Evolutionary conservation across 495 filamentous ascomycete genomes (phyloP), one percentile per base, ranked within the genome.

Genomic region (Achaetomiella virescens): DNA sequence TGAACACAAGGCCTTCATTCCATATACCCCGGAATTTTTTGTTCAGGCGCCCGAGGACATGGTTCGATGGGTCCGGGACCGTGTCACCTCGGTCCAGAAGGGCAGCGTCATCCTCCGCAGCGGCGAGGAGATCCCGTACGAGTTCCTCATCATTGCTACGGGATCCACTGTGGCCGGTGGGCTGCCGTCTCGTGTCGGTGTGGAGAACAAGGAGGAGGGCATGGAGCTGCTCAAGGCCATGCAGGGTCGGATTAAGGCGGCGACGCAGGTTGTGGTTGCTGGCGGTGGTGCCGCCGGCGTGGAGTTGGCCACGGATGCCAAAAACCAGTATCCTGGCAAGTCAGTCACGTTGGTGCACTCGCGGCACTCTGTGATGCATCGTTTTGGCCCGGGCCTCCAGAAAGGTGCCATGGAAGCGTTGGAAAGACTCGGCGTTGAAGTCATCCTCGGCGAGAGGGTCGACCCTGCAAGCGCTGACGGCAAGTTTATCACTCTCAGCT

Each of bases 271-370:
- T 59, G 66, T 79, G 1, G 73, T 86, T 21, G 76, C 81, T 1
- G 83, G 83, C 4, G 83, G 81, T 1, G 83, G 83, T 7, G 80
- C 82, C 2, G 81, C 81, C 0, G 82, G 82, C 2, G 76, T 85
- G 1, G 78, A 86, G 63, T 68, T 83, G 58, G 80, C 81, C 3
- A 75, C 76, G 0, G 82, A 86, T 58, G 64, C 66, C 5, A 83
- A 83, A 61, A 74, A 75, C 43, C 66, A 68, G n/a, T 82, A 80
- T 51, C 79, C 77, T 0, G 75, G 78, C 8, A 84, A 84, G 63
- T 66, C 76, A 21, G 72, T 85, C 25, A 76, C 73, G 0, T 67
- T 86, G 21, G 71, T 85, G 10, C 82, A 86, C 62, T 84, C 81
- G 1, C 63, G 81, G 24, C 58, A 65, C 1, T 65, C 71, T 1